Percentiles rank a stretch among this genome's conserved stretches.
These are phyloP conservation scores for Trypethelium eluteriae DNA, from an alignment of 495 filamentous ascomycete genomes.

Conservation along the genomic window DNA sequence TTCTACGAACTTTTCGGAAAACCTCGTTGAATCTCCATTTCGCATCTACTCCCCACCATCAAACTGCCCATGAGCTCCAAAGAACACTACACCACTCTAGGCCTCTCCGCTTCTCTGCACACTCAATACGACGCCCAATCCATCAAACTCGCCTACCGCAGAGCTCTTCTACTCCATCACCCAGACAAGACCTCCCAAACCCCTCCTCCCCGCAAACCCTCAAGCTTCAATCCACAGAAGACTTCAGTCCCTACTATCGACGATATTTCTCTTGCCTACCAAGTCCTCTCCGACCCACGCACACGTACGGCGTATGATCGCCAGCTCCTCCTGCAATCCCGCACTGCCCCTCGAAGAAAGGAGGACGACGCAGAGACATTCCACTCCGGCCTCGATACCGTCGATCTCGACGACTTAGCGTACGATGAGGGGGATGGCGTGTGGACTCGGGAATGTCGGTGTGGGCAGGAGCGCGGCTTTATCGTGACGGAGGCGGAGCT, in stretches of 20 bases:
- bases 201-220: neutral
- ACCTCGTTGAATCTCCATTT: neutral
- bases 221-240: too few species aligned
- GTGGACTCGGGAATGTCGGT: slow-evolving; percentile 71
- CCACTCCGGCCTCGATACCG: slow-evolving; percentile 63
- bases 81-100: neutral
- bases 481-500: slow-evolving; percentile 62
- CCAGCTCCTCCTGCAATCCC: slow-evolving; percentile 38
- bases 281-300: slow-evolving; percentile 53
- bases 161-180: slow-evolving; percentile 69
- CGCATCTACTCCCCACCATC: neutral
- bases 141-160: slow-evolving; percentile 70
- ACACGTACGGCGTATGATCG: slow-evolving; percentile 61
- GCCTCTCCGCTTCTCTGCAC: neutral
- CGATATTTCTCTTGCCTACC: slow-evolving; percentile 70
- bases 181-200: slow-evolving; percentile 58
- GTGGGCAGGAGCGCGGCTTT: slow-evolving; percentile 70
- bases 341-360: slow-evolving; percentile 15
- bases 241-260: slow-evolving; percentile 49
- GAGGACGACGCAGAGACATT: slow-evolving; percentile 31
- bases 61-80: neutral
- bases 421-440: slow-evolving; percentile 40
- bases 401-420: slow-evolving; percentile 75
- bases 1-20: neutral
- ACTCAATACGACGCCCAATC: slow-evolving; percentile 26